These are phyloP conservation scores for Pelargonium citronellum DNA, from an alignment of 441 rosid genomes.

Conservation along the genomic window DNA sequence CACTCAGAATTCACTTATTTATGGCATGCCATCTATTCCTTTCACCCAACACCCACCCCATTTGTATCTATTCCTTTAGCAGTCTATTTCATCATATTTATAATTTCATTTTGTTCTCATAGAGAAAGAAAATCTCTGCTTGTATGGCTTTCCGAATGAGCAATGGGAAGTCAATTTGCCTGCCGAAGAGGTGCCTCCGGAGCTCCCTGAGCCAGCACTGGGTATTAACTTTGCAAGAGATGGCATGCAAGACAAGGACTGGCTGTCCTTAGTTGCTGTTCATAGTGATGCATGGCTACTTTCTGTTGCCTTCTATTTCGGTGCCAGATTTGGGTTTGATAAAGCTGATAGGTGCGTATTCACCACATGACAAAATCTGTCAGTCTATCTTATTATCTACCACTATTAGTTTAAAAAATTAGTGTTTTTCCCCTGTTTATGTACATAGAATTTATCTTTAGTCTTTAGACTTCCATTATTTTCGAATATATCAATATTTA, in stretches of 20 bases:
- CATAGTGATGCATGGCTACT: slow-evolving; percentile 98
- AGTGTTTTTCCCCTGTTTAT: background rate
- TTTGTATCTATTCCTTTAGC: too few relatives aligned
- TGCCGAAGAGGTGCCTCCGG: slow-evolving; percentile 95
- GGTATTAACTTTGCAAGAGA: slow-evolving; percentile 97
- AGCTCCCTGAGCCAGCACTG: slow-evolving; percentile 92
- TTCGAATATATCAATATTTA: too few relatives aligned
- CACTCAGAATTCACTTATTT: too few relatives aligned
- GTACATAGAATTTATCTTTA: too few relatives aligned
- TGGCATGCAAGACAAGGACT: slow-evolving; percentile 92
- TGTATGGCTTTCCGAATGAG: slow-evolving; percentile 87
- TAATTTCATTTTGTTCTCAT: background rate
- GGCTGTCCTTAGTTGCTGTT: slow-evolving; percentile 89
- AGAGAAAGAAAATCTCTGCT: slow-evolving; percentile 80
- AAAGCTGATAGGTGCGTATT: slow-evolving; percentile 71
- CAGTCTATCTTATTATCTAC: background rate
- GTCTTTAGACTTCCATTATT: too few relatives aligned
- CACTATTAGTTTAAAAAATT: background rate
- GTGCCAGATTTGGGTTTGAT: slow-evolving; percentile 84
- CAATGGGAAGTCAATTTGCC: slow-evolving; percentile 95
- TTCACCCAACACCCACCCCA: too few relatives aligned
- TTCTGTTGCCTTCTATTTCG: slow-evolving; percentile 83
- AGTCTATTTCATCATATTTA: too few relatives aligned
- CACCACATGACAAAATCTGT: background rate
- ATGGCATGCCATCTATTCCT: too few relatives aligned